These are phyloP conservation scores for Penicillium sp. DNA, from an alignment of 2,329 filamentous ascomycete genomes.

Conservation along the genomic window DNA sequence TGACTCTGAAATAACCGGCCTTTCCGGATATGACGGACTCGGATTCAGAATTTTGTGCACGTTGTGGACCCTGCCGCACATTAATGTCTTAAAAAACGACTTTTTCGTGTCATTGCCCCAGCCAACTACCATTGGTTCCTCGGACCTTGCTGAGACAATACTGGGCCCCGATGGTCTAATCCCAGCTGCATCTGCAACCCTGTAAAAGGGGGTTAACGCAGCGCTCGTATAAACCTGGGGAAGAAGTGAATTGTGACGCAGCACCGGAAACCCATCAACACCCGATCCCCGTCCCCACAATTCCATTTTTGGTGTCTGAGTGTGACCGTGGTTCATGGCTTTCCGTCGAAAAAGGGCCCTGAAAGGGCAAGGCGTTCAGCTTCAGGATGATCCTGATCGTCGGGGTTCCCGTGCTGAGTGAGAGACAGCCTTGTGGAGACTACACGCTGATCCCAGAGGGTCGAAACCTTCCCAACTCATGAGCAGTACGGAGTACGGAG, in stretches of 20 bases:
- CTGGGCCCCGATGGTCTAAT: neutral
- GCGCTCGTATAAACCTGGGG: conserved; percentile 2
- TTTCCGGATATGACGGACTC: too few species aligned
- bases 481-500: too few species aligned
- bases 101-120: neutral
- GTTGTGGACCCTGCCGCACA: conserved; percentile 7
- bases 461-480: neutral
- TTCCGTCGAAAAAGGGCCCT: neutral
- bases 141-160: neutral
- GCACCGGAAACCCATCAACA: neutral
- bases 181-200: neutral
- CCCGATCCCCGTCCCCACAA: neutral
- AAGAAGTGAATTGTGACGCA: neutral
- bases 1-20: too few species aligned
- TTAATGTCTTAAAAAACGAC: neutral
- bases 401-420: neutral
- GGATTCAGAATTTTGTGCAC: neutral
- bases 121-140: neutral
- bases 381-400: neutral
- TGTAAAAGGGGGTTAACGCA: neutral
- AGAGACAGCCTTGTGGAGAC: conserved; percentile 1
- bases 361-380: neutral
- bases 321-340: neutral
- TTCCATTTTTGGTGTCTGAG: neutral
- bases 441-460: neutral